Base-by-base conservation (phyloP, 2,329 filamentous ascomycete species). In the Aspergillus pseudotamarii region DNA sequence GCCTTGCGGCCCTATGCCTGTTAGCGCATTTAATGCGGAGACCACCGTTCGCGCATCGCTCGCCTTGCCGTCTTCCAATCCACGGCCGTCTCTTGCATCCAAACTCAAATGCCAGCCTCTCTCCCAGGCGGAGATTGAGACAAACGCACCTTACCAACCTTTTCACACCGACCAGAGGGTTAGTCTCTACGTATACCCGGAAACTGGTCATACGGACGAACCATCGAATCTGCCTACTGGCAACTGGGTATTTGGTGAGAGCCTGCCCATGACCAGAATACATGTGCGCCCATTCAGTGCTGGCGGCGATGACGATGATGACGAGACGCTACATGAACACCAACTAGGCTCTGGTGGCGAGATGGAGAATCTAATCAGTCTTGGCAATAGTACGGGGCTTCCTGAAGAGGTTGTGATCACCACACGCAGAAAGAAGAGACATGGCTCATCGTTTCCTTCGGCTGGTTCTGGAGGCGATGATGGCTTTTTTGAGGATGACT, bases 121-220 rank as follows among this genome's bases (percentile, higher is more conserved):
- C 80, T 75, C 91, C 81, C 75, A 94, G 87, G 93, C 92, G 6
- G 94, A 97, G 81, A 96, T 97, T 68, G 95, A 99, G 74, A 97
- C 94, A 1, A 97, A 94, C 73, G 91, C 94, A 5, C 93, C 94
- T 2, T 98, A 97, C 71, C 94, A 97, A 72, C 94, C 95, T 1
- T 97, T 98, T 81, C 94, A 98, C 75, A 95, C 94, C 0, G 94
- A 98, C 73, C 87, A 88, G 60, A 88, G 94, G 3, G 91, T 98
- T 51, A 87, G 85, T n/a, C 82, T 97, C 32, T 91, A 89, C 68
- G 85, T 93, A 48, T 91, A 90, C 73, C 78, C 73, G 71, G 58
- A 69, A 9, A 65, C 64, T 36, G 75, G 69, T 3, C 78, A 81
- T 23, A 72, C 78, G 28, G 79, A 73, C 23, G 71, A 84, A 28